Percentiles rank a stretch among this genome's conserved stretches.
Evolutionary conservation across 352 stramenopile species (phyloP).

Genomic region (Pythium diclinum): DNA sequence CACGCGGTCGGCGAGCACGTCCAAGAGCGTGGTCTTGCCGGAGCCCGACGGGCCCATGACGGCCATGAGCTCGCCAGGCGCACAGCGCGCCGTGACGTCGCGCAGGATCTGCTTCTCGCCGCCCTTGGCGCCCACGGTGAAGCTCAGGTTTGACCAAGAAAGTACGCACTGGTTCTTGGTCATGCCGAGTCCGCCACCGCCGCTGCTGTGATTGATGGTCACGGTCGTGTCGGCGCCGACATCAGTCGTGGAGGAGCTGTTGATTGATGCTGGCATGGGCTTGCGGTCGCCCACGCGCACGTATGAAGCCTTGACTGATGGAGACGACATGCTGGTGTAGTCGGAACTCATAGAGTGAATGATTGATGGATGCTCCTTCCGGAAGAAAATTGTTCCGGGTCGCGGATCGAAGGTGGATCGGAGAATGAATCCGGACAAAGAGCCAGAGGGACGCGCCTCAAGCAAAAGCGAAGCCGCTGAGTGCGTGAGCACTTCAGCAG

Average conservation of each 20-base stretch:
- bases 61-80: constrained; percentile 33
- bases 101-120: constrained; percentile 27
- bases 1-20: constrained; percentile 55
- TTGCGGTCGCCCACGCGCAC: constrained; percentile 17
- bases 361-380: neutral
- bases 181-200: constrained; percentile 15
- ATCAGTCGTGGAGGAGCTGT: neutral
- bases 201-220: neutral
- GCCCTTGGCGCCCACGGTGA: constrained; percentile 14
- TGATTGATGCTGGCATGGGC: neutral
- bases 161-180: constrained; percentile 21
- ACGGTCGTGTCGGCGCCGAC: neutral
- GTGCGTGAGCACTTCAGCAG: neutral
- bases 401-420: neutral
- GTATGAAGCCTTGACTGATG: constrained; percentile 16
- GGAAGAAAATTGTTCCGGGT: too few species aligned
- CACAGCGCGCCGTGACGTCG: constrained; percentile 33
- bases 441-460: neutral
- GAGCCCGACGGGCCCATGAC: constrained; percentile 40
- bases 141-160: constrained; percentile 27
- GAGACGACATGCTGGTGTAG: constrained; percentile 13
- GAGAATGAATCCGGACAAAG: neutral
- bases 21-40: constrained; percentile 51
- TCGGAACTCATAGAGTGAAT: neutral
- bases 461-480: neutral